Evolutionary conservation across 2,329 filamentous ascomycete genomes (phyloP).

Genomic region (Paramyrothecium roridum): DNA sequence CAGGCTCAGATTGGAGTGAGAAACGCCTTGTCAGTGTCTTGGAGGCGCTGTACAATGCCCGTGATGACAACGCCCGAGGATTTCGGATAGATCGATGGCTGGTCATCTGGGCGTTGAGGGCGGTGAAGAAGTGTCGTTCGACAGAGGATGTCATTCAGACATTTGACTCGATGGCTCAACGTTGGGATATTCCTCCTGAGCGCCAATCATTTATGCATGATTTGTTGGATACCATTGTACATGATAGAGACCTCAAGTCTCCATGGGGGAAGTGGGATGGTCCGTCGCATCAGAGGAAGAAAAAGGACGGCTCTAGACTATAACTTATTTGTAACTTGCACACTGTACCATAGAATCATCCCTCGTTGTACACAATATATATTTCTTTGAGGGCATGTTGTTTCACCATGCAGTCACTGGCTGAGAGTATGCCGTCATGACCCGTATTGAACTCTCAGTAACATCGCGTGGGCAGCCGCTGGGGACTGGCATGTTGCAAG

Average conservation of each 20-base stretch:
- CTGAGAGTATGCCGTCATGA: too few relatives aligned
- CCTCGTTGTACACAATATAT: not conserved
- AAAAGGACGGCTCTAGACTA: constrained; percentile 23
- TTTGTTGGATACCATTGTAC: constrained; percentile 40
- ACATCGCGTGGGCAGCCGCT: not conserved
- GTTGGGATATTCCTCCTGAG: constrained; percentile 42
- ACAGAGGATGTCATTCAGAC: constrained; percentile 48
- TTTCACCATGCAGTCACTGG: too few relatives aligned
- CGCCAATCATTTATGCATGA: constrained; percentile 44
- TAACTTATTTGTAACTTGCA: constrained; percentile 9
- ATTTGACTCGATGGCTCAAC: constrained; percentile 45
- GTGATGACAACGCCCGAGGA: constrained; percentile 41
- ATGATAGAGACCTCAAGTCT: constrained; percentile 26
- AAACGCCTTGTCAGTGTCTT: constrained; percentile 67
- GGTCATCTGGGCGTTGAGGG: constrained; percentile 56
- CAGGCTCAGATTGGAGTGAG: constrained; percentile 67
- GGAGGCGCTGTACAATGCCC: constrained; percentile 56
- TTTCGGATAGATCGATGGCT: constrained; percentile 59
- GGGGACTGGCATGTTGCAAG: not conserved
- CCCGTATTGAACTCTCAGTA: not conserved
- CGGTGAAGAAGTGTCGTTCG: constrained; percentile 60
- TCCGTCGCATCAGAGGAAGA: constrained; percentile 15
- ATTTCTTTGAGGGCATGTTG: not conserved
- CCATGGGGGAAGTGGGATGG: constrained; percentile 18
- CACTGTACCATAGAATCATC: not conserved